Percentiles rank a stretch among this genome's conserved stretches.
These are phyloP conservation scores for Fusarium nodosum DNA, from an alignment of 2,329 filamentous ascomycete species.

Conservation along the genomic window DNA sequence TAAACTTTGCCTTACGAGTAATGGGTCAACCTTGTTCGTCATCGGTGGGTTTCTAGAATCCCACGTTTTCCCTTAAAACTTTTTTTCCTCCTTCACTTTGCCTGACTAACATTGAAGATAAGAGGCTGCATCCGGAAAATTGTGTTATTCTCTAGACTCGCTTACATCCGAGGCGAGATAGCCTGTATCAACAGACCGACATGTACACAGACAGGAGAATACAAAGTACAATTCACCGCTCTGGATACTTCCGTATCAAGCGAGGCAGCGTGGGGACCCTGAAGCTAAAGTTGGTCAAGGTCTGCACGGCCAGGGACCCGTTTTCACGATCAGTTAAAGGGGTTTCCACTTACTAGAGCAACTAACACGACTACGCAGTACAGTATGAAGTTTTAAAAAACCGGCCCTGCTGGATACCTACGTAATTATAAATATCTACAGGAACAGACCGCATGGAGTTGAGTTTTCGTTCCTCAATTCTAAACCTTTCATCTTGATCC, in stretches of 20 bases:
- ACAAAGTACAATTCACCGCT: conserved; percentile 37
- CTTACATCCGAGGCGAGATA: conserved; percentile 20
- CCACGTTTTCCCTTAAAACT: conserved; percentile 11
- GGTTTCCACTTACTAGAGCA: conserved; percentile 35
- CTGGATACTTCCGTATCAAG: conserved; percentile 35
- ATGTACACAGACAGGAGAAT: conserved; percentile 17
- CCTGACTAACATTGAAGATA: conserved; percentile 9
- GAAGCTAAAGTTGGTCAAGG: conserved; percentile 35
- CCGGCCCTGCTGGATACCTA: conserved; percentile 13
- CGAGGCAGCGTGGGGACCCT: conserved; percentile 42
- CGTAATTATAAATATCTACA: conserved; percentile 38
- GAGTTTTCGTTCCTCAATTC: conserved; percentile 3
- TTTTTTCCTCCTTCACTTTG: conserved; percentile 2
- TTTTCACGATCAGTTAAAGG: conserved; percentile 25
- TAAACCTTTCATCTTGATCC: conserved; percentile 12
- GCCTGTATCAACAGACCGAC: conserved; percentile 21
- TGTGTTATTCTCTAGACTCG: conserved; percentile 1
- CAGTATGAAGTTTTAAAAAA: conserved; percentile 30
- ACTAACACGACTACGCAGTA: conserved; percentile 5
- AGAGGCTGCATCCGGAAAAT: conserved; percentile 17
- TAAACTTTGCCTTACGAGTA: conserved; percentile 28
- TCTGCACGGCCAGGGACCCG: conserved; percentile 21
- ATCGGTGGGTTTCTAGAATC: conserved; percentile 39
- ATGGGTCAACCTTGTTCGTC: conserved; percentile 34
- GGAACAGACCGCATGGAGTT: neutral